Base-by-base conservation (phyloP, 768 basidiomycete species). In the Rubroboletus satanas region DNA sequence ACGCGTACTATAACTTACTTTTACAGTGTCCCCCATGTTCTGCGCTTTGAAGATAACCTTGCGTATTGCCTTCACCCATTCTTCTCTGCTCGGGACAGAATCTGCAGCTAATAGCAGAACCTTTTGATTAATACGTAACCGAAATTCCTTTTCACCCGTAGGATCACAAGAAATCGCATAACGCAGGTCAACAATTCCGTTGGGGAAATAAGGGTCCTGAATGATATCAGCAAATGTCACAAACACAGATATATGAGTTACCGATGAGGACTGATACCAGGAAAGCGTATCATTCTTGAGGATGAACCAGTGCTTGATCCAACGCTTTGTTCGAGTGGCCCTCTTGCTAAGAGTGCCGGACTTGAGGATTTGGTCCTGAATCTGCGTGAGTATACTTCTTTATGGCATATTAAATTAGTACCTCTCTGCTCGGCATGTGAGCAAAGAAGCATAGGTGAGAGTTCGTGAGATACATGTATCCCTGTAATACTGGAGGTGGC, bases 191-290 rank as follows among this genome's bases (percentile, higher is more conserved):
- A 95, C 80, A 52, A 98, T 93, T 26, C 94, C 97, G 61, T 94
- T 90, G 11, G 95, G 91, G 70, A 99, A 99, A 72, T 99, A 99
- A 2, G 95, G 96, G 63, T 99, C 94, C 93, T 96, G 57, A 26
- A 29, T 14, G 29, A 46, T 18, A 41, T 47, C 38, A 61, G 51
- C 11, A 51, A 49, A 56, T 41, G 42, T 37, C 43, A 49, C 45
- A 39, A 49, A 28, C 41, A 56, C 45, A 39, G 26, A 47, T 21
- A 37, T 23, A 23, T 10, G 42, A 68, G 77, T 75, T 71, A 93
- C 94, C 53, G 92, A 86, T 52, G 94, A 93, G 7, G 90, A 92
- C 59, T 93, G 90, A 70, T 92, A 98, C 97, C 97, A 99, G 17
- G 93, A 94, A 28, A 99, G 77, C 0, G 93, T 91, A 64, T 95